Percentiles rank a stretch among this genome's conserved stretches.
phyloP scores from a whole-genome alignment of 2,329 filamentous ascomycete species.

The Penicillium concentricum region DNA sequence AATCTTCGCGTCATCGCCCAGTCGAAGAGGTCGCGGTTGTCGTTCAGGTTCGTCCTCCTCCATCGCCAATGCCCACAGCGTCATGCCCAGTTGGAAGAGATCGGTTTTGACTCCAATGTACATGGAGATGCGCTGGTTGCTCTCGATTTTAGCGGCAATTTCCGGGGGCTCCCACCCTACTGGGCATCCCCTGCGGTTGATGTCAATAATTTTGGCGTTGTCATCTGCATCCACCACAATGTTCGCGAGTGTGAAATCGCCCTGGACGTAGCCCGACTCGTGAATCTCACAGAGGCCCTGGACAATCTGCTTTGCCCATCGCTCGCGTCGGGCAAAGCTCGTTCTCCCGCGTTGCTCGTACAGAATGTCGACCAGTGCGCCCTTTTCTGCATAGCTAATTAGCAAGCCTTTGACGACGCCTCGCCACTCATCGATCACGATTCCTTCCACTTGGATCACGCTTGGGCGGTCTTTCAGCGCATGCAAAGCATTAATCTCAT shows the following conservation, averaged over 20 bases:
- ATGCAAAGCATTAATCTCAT: constrained; percentile 94
- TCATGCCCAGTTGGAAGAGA: constrained; percentile 94
- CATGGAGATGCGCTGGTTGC: constrained; percentile 87
- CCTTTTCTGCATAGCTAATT: constrained; percentile 82
- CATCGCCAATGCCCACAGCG: constrained; percentile 86
- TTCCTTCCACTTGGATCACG: constrained; percentile 82
- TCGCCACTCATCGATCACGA: constrained; percentile 77
- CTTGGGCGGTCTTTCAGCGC: constrained; percentile 68
- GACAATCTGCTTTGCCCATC: constrained; percentile 90
- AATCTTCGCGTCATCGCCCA: constrained; percentile 56
- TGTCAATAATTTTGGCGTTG: constrained; percentile 95
- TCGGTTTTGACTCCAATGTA: constrained; percentile 98
- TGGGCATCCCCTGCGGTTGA: constrained; percentile 94
- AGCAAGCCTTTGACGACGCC: constrained; percentile 81
- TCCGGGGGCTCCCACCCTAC: constrained; percentile 98
- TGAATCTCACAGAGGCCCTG: constrained; percentile 88
- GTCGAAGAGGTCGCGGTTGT: constrained; percentile 66
- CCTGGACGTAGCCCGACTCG: constrained; percentile 93
- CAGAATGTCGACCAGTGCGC: constrained; percentile 85
- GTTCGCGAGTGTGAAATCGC: constrained; percentile 95
- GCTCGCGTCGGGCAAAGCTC: constrained; percentile 71
- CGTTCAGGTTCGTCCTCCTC: constrained; percentile 87
- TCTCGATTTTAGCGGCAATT: constrained; percentile 78
- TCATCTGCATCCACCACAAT: constrained; percentile 85
- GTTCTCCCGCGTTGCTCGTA: constrained; percentile 69